Percentiles rank a stretch among this genome's conserved stretches.
phyloP scores from a whole-genome alignment of 1,139 yeast genomes.

The Sugiyamaella paludigena region DNA sequence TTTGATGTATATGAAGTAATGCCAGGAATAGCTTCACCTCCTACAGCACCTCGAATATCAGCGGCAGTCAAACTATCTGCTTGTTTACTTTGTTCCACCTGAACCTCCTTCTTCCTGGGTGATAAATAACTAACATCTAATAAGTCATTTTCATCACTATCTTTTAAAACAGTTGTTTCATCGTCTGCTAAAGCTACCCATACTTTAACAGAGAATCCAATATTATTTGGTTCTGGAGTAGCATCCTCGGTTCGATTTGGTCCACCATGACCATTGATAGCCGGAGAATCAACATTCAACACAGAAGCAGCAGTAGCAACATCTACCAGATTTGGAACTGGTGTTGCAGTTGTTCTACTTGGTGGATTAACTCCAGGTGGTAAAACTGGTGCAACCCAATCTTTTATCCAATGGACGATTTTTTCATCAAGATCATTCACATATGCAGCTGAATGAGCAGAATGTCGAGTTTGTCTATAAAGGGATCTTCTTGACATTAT shows the following conservation, averaged over 20 bases:
- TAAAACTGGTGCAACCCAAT: constrained; percentile 31
- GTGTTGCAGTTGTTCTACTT: constrained; percentile 15
- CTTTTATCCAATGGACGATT: constrained; percentile 32
- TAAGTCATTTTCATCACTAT: constrained; percentile 44
- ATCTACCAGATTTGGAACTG: constrained; percentile 21
- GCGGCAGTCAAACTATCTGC: constrained; percentile 48
- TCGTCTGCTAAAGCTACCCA: constrained; percentile 41
- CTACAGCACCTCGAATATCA: constrained; percentile 66
- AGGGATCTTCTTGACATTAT: constrained; percentile 33
- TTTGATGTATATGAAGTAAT: constrained; percentile 29
- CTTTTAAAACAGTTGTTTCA: constrained; percentile 33
- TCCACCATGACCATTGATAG: constrained; percentile 12
- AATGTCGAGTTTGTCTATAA: constrained; percentile 32
- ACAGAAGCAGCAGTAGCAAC: not conserved
- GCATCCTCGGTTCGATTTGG: constrained; percentile 20
- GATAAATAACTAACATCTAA: constrained; percentile 35
- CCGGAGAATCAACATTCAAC: constrained; percentile 14
- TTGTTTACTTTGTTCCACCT: constrained; percentile 15
- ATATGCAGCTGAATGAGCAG: constrained; percentile 22
- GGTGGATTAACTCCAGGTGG: constrained; percentile 14
- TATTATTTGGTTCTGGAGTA: constrained; percentile 11
- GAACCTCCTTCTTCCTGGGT: constrained; percentile 13
- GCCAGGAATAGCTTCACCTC: constrained; percentile 54
- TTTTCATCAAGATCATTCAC: constrained; percentile 31
- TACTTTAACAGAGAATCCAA: constrained; percentile 42